Base-by-base conservation (phyloP, 2,329 filamentous ascomycete species). In the Zymoseptoria passerinii region DNA sequence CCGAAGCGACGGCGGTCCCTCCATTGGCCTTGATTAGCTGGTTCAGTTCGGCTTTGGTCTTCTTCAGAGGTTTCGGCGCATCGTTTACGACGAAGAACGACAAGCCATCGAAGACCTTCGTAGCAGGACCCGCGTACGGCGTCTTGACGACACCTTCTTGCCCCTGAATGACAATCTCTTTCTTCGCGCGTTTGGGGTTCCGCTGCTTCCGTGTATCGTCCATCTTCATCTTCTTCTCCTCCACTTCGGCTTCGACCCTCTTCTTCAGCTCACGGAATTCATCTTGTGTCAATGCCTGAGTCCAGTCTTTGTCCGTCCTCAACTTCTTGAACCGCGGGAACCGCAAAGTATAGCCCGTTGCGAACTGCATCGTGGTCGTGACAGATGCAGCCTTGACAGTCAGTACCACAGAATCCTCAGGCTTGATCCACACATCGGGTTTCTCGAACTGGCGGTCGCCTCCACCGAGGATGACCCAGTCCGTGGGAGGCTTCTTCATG, bases 371-470 rank as follows among this genome's bases (percentile, higher is more conserved):
- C 0, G 89, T 92, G 0, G 78, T 75, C 0, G 82, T 83, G 0
- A 95, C 83, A 19, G 86, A 89, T 0, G 92, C 87, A 3, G 92
- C 94, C 74, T 97, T 99, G 61, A 94, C 88, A 50, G 89, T 87
- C 0, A 99, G 67, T 1, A 99, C 90, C 16, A 99, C 74, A 0
- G 92, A 96, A 61, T 97, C 89, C 55, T 83, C 85, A 0, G 94
- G 91, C 35, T 87, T 86, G 68, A 99, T 97, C 92, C 92, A 99
- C 55, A 92, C 83, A 68, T 99, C 92, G 0, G 94, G 94, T 52
- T 81, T 79, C 72, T 97, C 92, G 61, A 82, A 79, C 68, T 94
- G 88, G 8, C 80, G 78, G 56, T 89, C 85, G 10, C 87, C 87
- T 8, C 91, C 90, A 2, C 84, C 92, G 1, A 97, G 82, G 67